phyloP scores from a whole-genome alignment of 257 asterid genomes.

The Solanum corneliomulleri region DNA sequence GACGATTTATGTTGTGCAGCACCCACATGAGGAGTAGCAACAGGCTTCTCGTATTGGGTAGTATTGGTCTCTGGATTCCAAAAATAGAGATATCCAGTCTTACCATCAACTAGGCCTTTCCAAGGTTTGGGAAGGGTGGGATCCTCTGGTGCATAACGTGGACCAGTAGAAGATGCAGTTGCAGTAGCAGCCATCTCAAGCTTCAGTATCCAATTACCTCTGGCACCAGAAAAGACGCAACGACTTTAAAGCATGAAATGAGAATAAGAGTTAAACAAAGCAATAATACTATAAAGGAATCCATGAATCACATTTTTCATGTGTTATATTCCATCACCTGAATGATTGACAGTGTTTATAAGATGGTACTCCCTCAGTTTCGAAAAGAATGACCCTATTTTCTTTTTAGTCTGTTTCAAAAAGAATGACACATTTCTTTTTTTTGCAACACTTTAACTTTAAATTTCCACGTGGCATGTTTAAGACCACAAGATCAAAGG shows the following conservation, averaged over 20 bases:
- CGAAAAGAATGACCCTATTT: too few species aligned
- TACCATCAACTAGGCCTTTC: slow-evolving; percentile 85
- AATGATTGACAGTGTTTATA: neutral
- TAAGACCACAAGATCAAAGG: too few species aligned
- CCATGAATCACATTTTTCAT: neutral
- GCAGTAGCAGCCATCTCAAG: slow-evolving; percentile 63
- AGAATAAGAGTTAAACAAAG: neutral
- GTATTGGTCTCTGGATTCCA: slow-evolving; percentile 96
- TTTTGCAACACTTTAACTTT: too few species aligned
- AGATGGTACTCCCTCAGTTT: neutral
- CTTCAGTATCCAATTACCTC: neutral
- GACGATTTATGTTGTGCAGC: slow-evolving; percentile 30
- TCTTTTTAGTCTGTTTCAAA: too few species aligned
- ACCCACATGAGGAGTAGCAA: slow-evolving; percentile 16
- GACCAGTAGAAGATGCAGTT: slow-evolving; percentile 27
- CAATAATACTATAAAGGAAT: neutral
- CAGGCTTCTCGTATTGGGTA: slow-evolving; percentile 89
- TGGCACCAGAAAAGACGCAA: neutral
- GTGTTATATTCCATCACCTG: neutral
- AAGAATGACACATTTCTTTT: too few species aligned
- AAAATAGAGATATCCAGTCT: slow-evolving; percentile 81
- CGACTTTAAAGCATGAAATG: neutral
- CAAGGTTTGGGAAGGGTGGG: slow-evolving; percentile 97
- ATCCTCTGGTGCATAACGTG: slow-evolving; percentile 90
- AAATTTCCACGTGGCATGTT: too few species aligned